These are phyloP conservation scores for Salix udensis DNA, from an alignment of 345 rosid species.

Conservation along the genomic window DNA sequence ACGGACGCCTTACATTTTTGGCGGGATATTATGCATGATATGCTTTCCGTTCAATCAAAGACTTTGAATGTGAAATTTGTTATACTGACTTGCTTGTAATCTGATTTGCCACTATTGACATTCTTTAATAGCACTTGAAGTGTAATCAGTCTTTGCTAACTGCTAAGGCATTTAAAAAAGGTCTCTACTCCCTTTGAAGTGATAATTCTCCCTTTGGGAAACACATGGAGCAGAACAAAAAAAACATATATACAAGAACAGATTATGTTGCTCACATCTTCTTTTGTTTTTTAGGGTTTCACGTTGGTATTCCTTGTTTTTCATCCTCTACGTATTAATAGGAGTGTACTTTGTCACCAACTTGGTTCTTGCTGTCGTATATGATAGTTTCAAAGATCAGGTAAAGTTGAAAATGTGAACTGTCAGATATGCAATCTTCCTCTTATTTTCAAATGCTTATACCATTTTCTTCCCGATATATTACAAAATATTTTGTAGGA, in stretches of 20 bases:
- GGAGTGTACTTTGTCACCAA: constrained; percentile 97
- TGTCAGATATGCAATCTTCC: background rate
- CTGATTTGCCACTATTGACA: background rate
- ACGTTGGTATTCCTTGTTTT: constrained; percentile 82
- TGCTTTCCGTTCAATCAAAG: background rate
- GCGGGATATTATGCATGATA: background rate
- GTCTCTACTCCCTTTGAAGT: background rate
- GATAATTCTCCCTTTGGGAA: background rate
- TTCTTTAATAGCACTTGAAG: too few relatives aligned
- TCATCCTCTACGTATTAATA: constrained; percentile 71
- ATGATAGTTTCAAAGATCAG: constrained; percentile 94
- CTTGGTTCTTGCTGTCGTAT: constrained; percentile 96
- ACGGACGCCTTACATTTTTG: background rate
- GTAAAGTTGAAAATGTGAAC: constrained; percentile 28
- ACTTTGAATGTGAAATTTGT: background rate
- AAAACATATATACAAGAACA: background rate
- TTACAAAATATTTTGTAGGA: background rate
- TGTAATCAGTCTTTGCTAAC: background rate
- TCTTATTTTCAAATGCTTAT: background rate
- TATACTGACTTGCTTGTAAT: background rate
- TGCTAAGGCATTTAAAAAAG: too few relatives aligned
- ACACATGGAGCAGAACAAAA: background rate
- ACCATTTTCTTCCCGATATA: background rate
- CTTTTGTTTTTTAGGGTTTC: constrained; percentile 53
- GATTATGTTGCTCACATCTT: background rate